Conservation (phyloP, 345 rosid genomes). For the Rhizophora apiculata region DNA sequence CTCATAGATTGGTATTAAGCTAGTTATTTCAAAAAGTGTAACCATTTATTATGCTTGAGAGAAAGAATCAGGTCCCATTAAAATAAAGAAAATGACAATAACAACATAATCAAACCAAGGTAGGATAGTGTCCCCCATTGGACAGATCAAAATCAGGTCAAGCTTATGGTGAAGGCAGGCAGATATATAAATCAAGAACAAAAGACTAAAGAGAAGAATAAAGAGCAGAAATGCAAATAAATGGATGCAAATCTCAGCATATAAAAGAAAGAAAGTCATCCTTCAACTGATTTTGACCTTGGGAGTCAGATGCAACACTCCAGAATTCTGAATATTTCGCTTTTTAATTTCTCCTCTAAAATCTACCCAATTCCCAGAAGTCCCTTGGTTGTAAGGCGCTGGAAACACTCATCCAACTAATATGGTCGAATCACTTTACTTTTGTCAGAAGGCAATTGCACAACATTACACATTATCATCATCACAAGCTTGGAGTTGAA, state of each 20-base stretch:
- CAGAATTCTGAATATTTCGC: constrained; percentile 60
- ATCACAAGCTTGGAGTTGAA: background rate
- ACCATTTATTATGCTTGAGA: too few relatives aligned
- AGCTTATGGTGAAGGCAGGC: background rate
- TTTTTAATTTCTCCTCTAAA: constrained; percentile 74
- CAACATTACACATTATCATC: background rate
- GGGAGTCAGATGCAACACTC: constrained; percentile 62
- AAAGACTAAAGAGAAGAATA: background rate
- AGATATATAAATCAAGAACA: background rate
- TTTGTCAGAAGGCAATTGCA: constrained; percentile 8
- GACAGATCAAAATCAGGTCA: background rate
- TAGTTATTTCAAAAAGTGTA: too few relatives aligned
- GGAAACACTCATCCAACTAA: constrained; percentile 68
- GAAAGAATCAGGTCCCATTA: too few relatives aligned
- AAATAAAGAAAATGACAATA: too few relatives aligned
- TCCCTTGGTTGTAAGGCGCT: constrained; percentile 61
- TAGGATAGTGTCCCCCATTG: too few relatives aligned
- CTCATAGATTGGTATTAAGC: too few relatives aligned
- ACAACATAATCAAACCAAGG: too few relatives aligned
- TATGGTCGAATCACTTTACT: constrained; percentile 13
- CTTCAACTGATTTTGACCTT: constrained; percentile 41
- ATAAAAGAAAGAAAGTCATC: background rate
- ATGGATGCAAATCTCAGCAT: background rate
- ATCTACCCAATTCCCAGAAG: constrained; percentile 91
- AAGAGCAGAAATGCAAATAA: constrained; percentile 5